phyloP scores from a whole-genome alignment of 805 yeast genomes.

The Kodamaea nitidulidarum region DNA sequence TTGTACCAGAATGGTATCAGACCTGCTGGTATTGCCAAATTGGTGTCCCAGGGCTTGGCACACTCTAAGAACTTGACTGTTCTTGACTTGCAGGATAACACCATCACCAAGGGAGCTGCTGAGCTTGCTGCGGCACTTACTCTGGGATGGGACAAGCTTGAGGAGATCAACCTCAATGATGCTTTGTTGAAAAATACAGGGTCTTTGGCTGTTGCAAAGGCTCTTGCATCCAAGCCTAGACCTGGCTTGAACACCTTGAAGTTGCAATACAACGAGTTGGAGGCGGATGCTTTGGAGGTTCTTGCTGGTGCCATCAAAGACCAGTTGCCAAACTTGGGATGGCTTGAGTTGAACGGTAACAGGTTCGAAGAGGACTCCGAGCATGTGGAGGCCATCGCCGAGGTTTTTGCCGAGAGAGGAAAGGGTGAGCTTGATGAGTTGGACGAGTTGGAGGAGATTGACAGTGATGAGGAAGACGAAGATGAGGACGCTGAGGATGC shows the following conservation, averaged over 20 bases:
- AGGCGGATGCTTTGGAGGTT: conserved; percentile 56
- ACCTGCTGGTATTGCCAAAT: conserved; percentile 80
- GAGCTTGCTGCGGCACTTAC: conserved; percentile 43
- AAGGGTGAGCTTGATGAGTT: conserved; percentile 85
- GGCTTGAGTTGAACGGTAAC: conserved; percentile 89
- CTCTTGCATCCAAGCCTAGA: conserved; percentile 37
- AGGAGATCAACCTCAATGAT: conserved; percentile 84
- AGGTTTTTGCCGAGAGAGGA: conserved; percentile 66
- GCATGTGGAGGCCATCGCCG: conserved; percentile 55
- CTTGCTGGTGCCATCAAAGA: conserved; percentile 50
- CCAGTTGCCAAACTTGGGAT: conserved; percentile 56
- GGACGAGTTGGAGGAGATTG: conserved; percentile 88
- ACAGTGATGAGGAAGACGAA: conserved; percentile 65
- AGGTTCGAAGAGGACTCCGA: conserved; percentile 85
- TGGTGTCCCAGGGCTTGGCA: conserved; percentile 69
- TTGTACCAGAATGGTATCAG: conserved; percentile 96
- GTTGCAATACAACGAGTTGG: conserved; percentile 87
- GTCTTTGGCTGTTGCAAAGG: conserved; percentile 50
- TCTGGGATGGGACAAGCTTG: conserved; percentile 56
- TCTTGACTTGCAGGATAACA: conserved; percentile 91
- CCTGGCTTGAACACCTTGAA: conserved; percentile 54
- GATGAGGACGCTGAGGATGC: conserved; percentile 52
- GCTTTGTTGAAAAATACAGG: conserved; percentile 82
- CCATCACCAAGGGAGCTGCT: conserved; percentile 71
- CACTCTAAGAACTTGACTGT: conserved; percentile 56